phyloP scores from a whole-genome alignment of 2,329 filamentous ascomycete genomes.

The Aspergillus ruber region DNA sequence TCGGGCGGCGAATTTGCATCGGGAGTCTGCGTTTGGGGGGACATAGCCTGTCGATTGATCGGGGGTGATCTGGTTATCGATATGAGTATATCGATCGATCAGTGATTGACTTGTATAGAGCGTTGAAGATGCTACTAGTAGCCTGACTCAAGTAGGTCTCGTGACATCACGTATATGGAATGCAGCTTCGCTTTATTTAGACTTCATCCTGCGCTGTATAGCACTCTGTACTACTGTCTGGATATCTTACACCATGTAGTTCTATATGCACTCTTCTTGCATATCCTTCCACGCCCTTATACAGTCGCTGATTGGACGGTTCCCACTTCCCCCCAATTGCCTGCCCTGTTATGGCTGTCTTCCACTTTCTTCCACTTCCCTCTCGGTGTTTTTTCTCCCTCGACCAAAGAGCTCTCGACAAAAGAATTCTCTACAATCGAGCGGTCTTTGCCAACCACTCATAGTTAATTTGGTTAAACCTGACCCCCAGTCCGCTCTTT shows the following conservation, averaged over 20 bases:
- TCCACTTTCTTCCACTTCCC: too few relatives aligned
- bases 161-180: background rate
- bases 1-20: constrained; percentile 8
- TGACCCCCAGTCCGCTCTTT: too few relatives aligned
- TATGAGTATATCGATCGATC: background rate
- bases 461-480: too few relatives aligned
- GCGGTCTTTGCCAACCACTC: too few relatives aligned
- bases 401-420: too few relatives aligned
- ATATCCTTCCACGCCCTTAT: background rate
- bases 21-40: background rate
- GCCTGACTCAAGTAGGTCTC: background rate
- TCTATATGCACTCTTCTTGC: background rate
- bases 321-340: too few relatives aligned
- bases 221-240: background rate
- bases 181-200: background rate
- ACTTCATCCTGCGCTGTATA: background rate
- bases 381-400: too few relatives aligned
- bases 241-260: background rate
- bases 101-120: background rate
- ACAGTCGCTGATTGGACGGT: background rate
- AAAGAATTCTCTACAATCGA: too few relatives aligned
- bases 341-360: too few relatives aligned
- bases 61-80: too few relatives aligned
- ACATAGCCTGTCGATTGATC: background rate
- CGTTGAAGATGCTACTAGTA: too few relatives aligned